Base-by-base conservation (phyloP, 2,329 filamentous ascomycete species). In the Penicillium paneum region DNA sequence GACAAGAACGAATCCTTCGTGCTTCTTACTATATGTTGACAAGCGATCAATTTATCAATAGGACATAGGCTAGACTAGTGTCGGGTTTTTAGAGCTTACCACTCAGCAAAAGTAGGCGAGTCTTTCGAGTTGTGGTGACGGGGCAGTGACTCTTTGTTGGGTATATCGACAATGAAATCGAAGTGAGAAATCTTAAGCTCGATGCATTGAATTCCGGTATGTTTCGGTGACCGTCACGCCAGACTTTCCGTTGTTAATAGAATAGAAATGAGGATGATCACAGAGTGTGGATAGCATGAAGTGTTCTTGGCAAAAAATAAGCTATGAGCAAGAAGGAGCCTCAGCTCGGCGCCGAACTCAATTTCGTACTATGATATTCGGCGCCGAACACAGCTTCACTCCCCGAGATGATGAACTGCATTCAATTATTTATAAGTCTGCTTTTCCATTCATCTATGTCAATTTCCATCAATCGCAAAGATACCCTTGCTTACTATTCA, bases 311-410 rank as follows among this genome's bases (percentile, higher is more conserved):
- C 8, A 11, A 36, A 17, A 36, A 10, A 36, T 17, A 36, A 17
- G 34, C 34, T 19, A n/a, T 10, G 2, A 11, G 5, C 8, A 28
- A 40, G 32, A 31, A 26, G 43, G 29, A 45, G 29, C 32, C 12
- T 10, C 15, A 13, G 26, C 15, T 52, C 49, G 49, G 49, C 49
- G 49, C 49, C 49, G 49, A 52, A 39, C 13, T 4, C 6, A 24
- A 24, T 8, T 51, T 28, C 24, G 31, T 11, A 32, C 28, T 12
- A 21, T 21, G 36, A n/a, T 34, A 15, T 5, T 49, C 47, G 47
- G 47, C 47, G 47, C 47, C 47, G 47, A 49, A 21, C 6, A 3
- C 8, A 15, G 5, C 4, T 11, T 26, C 17, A 12, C 21, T 19
- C 47, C 28, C 47, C 46, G 46, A 31, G 38, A 49, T 17, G 4